phyloP scores from a whole-genome alignment of 768 basidiomycete genomes.

The Tephrocybe sp. region DNA sequence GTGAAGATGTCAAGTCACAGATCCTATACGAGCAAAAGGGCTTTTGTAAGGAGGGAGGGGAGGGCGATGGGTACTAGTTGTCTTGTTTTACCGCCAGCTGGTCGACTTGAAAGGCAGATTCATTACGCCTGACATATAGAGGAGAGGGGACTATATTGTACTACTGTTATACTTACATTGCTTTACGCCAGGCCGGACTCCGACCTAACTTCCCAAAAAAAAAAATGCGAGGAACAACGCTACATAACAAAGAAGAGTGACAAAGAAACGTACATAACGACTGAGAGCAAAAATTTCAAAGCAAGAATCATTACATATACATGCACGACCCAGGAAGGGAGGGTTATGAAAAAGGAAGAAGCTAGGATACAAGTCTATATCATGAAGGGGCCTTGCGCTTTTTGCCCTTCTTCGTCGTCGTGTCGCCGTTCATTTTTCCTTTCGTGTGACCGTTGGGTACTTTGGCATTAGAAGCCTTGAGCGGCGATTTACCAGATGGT shows the following conservation, averaged over 20 bases:
- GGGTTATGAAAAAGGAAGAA: conserved; percentile 12
- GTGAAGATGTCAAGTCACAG: conserved; percentile 83
- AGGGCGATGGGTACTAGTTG: conserved; percentile 88
- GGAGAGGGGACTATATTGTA: conserved; percentile 18
- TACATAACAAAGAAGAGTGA: conserved; percentile 7
- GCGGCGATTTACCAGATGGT: conserved; percentile 29
- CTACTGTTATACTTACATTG: conserved; percentile 18
- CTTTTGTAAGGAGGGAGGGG: conserved; percentile 93
- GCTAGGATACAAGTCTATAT: conserved; percentile 26
- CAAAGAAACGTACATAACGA: conserved; percentile 5
- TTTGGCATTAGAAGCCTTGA: conserved; percentile 36
- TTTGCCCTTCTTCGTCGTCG: conserved; percentile 57
- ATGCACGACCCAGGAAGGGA: not conserved
- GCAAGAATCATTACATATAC: conserved; percentile 9
- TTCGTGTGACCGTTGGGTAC: conserved; percentile 49
- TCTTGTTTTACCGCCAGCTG: not conserved
- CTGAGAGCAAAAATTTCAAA: conserved; percentile 9
- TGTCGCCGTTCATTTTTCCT: conserved; percentile 41
- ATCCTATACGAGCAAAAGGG: conserved; percentile 83
- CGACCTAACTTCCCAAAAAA: conserved; percentile 13
- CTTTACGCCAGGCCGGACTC: conserved; percentile 7
- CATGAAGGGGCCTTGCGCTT: conserved; percentile 49
- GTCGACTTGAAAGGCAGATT: conserved; percentile 20
- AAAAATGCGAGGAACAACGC: conserved; percentile 1
- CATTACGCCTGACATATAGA: conserved; percentile 21